A percentile compares a stretch with the other conserved stretches of the same genome.
These are phyloP conservation scores for Saprolegnia diclina DNA, from an alignment of 352 stramenopile genomes.

Conservation along the genomic window DNA sequence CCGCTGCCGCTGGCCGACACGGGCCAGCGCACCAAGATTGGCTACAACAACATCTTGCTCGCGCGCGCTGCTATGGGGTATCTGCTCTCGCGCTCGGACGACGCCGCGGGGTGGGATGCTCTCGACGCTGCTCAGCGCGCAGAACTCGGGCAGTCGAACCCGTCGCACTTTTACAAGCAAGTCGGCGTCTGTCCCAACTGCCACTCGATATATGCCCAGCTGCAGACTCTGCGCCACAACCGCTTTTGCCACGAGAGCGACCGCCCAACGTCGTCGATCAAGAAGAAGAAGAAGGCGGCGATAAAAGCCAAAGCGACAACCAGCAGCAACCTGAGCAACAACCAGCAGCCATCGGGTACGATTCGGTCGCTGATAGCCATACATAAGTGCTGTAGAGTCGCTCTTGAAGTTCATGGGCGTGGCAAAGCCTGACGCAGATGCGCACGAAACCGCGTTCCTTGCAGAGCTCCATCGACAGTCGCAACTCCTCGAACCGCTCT, in stretches of 20 bases:
- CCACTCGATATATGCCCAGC: conserved; percentile 55
- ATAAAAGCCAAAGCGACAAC: background rate
- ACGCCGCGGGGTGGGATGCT: conserved; percentile 50
- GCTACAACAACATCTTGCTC: conserved; percentile 67
- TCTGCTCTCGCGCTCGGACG: conserved; percentile 29
- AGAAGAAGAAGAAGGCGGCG: background rate
- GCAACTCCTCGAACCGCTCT: background rate
- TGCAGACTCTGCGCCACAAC: conserved; percentile 45
- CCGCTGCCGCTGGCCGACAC: conserved; percentile 34
- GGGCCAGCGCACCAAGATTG: conserved; percentile 57
- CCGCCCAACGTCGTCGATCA: background rate
- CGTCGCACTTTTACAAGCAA: conserved; percentile 74
- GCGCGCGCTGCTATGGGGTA: conserved; percentile 55
- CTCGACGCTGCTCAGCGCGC: conserved; percentile 53
- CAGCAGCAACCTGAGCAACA: background rate
- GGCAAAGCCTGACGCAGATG: background rate
- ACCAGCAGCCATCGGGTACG: conserved; percentile 15
- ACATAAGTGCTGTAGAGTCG: background rate
- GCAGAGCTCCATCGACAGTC: conserved; percentile 59
- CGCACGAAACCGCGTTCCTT: conserved; percentile 52
- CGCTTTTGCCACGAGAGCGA: conserved; percentile 36
- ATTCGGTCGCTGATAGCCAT: background rate
- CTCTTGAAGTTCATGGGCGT: conserved; percentile 20
- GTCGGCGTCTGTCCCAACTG: conserved; percentile 67
- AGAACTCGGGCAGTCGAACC: conserved; percentile 58